phyloP scores from a whole-genome alignment of 2,329 filamentous ascomycete species.

The Trichoderma polysporum region DNA sequence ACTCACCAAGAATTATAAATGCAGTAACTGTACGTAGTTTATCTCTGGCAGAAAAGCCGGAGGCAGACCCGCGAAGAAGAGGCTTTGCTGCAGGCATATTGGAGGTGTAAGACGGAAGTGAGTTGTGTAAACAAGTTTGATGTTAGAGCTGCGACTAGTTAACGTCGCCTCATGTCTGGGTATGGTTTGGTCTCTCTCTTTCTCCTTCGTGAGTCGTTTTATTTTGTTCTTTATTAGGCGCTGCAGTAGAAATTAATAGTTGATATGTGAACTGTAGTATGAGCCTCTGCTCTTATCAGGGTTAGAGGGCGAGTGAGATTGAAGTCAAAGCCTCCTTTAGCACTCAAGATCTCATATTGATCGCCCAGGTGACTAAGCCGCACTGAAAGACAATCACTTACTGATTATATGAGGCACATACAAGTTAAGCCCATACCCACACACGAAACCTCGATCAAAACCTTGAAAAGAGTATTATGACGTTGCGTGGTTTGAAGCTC shows the following conservation, averaged over 20 bases:
- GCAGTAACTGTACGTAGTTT: background rate
- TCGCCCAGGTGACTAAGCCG: background rate
- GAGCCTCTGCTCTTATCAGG: background rate
- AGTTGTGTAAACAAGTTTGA: background rate
- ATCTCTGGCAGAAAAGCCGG: background rate
- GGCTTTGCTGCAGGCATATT: background rate
- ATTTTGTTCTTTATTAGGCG: background rate
- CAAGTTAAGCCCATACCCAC: background rate
- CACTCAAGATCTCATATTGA: background rate
- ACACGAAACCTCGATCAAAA: background rate
- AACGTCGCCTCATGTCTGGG: background rate
- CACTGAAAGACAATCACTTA: background rate
- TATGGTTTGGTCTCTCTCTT: background rate
- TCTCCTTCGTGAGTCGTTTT: background rate
- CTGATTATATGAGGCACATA: background rate
- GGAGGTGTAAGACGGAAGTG: background rate
- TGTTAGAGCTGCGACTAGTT: background rate
- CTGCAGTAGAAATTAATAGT: background rate
- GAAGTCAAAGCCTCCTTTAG: background rate
- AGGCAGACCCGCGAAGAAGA: background rate
- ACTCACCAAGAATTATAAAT: slow-evolving; percentile 9
- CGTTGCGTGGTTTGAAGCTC: background rate
- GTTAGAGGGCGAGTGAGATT: background rate
- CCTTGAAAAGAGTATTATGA: background rate
- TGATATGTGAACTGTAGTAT: background rate